Base-by-base conservation (phyloP, 495 filamentous ascomycete genomes). In the Penicillium ochrochloron region DNA sequence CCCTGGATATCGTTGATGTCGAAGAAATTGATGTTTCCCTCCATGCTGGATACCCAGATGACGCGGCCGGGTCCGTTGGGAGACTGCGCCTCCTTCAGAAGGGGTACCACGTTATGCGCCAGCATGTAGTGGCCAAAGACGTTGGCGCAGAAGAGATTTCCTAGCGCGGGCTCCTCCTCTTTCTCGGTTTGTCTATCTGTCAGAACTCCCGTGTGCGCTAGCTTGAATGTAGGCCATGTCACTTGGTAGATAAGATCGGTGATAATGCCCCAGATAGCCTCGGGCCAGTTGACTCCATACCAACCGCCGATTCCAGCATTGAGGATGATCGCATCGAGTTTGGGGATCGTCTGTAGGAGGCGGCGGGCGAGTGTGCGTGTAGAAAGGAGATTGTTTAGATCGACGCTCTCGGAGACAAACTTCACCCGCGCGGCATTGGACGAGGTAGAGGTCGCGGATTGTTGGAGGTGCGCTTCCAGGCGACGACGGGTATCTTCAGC, bases 101-200 rank as follows among this genome's bases (percentile, higher is more conserved):
- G 81, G 0, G 92, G 88, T 58, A 88, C 79, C 3, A 97, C 82
- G 61, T 89, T 88, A 73, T 97, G 94, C 19, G 85, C 85, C 21
- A 99, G 89, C 66, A 97, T 79, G 73, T 99, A 98, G 76, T 98
- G 95, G 0, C 96, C 95, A 71, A 99, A 97, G 33, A 96, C 85
- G 71, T 98, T 98, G 57, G 93, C 88, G 74, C 88, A 90, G 75
- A 97, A 99, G 8, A 97, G 85, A 57, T 89, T 78, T 3, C 93
- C 96, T 0, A 98, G 77, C 1, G 80, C 76, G 1, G 87, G 85
- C 60, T 90, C 86, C 6, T 76, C 64, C 33, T 60, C 39, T 14
- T 23, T 42, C 25, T 53, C 51, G 10, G 72, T 77, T 54, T 81
- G 78, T 11, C 68, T 67, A 15, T 66, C 65, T 19, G 75, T 87